These are phyloP conservation scores for Colletotrichum sp. DNA, from an alignment of 2,329 filamentous ascomycete genomes.

Conservation along the genomic window DNA sequence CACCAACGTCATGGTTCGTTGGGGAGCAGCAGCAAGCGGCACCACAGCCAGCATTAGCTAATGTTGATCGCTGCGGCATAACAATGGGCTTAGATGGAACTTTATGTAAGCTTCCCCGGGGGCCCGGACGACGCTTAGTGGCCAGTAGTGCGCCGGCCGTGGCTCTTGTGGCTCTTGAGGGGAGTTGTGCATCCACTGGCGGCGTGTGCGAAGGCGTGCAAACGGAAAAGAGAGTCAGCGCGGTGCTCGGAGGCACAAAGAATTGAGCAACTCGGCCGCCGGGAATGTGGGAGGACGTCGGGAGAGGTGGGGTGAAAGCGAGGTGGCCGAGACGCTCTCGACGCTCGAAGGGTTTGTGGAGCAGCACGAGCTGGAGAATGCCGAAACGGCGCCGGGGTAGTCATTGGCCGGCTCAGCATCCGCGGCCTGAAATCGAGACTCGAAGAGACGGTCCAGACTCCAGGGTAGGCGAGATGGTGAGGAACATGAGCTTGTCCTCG, in stretches of 20 bases:
- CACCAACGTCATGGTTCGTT: conserved; percentile 10
- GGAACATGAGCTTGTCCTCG: neutral
- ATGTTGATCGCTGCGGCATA: conserved; percentile 8
- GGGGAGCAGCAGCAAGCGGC: neutral
- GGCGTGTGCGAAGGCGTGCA: neutral
- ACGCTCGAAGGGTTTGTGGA: neutral
- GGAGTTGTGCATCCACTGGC: neutral
- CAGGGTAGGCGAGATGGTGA: conserved; percentile 9
- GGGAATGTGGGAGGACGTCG: conserved; percentile 13
- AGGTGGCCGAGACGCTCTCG: neutral
- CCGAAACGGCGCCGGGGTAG: conserved; percentile 14
- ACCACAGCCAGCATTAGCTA: neutral
- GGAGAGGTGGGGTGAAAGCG: conserved; percentile 3
- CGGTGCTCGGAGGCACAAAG: neutral
- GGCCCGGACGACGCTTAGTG: neutral
- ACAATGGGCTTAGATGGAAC: neutral
- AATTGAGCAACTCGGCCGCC: neutral
- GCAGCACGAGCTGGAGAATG: neutral
- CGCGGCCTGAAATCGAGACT: neutral
- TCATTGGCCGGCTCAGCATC: neutral
- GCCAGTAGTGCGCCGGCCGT: neutral
- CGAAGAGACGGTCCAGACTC: neutral
- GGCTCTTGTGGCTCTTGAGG: neutral
- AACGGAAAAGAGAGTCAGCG: neutral
- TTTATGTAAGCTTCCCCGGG: conserved; percentile 3